phyloP scores from a whole-genome alignment of 176 grass and related monocot genomes.

The Aechmea fasciata region DNA sequence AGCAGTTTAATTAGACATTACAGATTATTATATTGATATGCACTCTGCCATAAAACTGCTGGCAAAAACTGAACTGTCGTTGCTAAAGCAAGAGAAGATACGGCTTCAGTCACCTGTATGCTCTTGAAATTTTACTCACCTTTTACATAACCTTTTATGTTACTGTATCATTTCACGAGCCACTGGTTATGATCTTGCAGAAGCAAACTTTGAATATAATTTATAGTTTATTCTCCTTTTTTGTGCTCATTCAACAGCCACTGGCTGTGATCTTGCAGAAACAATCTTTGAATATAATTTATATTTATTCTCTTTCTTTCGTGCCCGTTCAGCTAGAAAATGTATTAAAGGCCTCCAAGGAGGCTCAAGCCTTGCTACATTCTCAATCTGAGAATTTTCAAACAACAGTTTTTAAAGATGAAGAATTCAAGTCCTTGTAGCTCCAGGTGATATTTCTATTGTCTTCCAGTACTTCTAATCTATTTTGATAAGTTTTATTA shows the following conservation, averaged over 20 bases:
- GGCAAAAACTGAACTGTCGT: slow-evolving; percentile 92
- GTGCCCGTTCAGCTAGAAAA: slow-evolving; percentile 59
- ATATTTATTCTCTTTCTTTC: not conserved
- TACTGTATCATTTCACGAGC: not conserved
- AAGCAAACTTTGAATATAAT: too few species aligned
- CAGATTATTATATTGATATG: not conserved
- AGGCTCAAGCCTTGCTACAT: slow-evolving; percentile 61
- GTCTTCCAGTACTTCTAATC: not conserved
- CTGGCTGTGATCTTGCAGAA: not conserved
- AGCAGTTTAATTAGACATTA: not conserved
- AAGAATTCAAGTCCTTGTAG: slow-evolving; percentile 84
- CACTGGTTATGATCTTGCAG: not conserved
- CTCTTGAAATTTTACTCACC: not conserved
- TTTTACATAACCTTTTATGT: not conserved
- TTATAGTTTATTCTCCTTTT: not conserved
- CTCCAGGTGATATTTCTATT: slow-evolving; percentile 51
- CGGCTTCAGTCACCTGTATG: slow-evolving; percentile 81
- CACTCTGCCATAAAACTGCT: slow-evolving; percentile 33
- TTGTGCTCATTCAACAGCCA: slow-evolving; percentile 27
- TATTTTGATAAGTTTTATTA: not conserved
- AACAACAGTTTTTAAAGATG: slow-evolving; percentile 71
- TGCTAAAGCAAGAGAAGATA: slow-evolving; percentile 88
- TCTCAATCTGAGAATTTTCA: slow-evolving; percentile 65
- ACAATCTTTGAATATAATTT: too few species aligned
- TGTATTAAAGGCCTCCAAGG: slow-evolving; percentile 57